Evolutionary conservation across 2,329 filamentous ascomycete species (phyloP).

Genomic region (Neopestalotiopsis sp.): DNA sequence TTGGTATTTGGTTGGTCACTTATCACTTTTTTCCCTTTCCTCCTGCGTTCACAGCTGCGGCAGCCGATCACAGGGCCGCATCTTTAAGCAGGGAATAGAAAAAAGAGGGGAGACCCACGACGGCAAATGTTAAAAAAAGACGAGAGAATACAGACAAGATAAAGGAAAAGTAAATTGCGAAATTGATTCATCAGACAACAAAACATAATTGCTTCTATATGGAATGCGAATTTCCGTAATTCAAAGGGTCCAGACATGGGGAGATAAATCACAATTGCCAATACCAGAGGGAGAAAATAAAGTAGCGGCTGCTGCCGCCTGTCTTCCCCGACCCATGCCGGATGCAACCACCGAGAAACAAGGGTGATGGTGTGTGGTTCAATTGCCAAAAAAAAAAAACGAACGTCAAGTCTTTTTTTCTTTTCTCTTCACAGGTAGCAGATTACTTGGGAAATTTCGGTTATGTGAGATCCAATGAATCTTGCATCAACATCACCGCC

Average conservation of each 20-base stretch:
- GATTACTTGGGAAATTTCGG: too few relatives aligned
- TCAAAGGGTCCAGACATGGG: background rate
- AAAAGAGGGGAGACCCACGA: background rate
- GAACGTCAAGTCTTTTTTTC: background rate
- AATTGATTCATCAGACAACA: too few relatives aligned
- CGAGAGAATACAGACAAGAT: background rate
- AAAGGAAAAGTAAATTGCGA: background rate
- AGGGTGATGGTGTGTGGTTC: background rate
- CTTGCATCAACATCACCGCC: constrained; percentile 1
- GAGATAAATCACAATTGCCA: background rate
- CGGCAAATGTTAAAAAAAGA: background rate
- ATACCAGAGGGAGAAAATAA: background rate
- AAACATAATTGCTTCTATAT: too few relatives aligned
- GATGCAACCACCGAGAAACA: background rate
- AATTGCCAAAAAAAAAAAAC: background rate
- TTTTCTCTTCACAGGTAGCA: too few relatives aligned
- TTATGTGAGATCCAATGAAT: background rate
- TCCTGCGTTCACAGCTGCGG: background rate
- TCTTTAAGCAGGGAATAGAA: background rate
- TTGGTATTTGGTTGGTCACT: background rate
- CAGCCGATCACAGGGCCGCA: background rate
- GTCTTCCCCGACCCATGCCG: background rate
- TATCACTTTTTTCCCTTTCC: background rate
- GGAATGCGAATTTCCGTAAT: background rate
- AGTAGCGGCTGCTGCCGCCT: background rate